A percentile compares a stretch with the other conserved stretches of the same genome.
Conservation (phyloP, 345 rosid genomes). For the Brassica incana region DNA sequence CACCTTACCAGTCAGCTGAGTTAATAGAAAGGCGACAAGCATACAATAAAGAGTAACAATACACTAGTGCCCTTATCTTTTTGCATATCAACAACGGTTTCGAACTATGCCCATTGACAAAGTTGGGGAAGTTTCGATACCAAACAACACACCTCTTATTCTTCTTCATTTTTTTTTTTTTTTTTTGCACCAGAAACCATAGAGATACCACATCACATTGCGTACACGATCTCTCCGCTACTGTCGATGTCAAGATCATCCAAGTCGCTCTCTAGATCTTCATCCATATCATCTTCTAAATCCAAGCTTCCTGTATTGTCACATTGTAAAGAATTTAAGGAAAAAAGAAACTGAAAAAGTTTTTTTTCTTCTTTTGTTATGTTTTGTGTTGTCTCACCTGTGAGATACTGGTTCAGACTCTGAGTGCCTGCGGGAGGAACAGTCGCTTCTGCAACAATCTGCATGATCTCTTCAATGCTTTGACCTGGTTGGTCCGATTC, state of each 20-base stretch:
- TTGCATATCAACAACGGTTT: conserved; percentile 18
- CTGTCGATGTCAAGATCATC: conserved; percentile 88
- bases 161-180: background rate
- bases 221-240: conserved; percentile 94
- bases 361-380: background rate
- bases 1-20: background rate
- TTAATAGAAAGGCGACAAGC: background rate
- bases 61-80: background rate
- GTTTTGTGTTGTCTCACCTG: conserved; percentile 33
- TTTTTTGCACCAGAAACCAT: conserved; percentile 6
- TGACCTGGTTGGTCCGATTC: conserved; percentile 89
- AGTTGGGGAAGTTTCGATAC: background rate
- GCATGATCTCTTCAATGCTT: conserved; percentile 89
- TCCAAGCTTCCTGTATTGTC: conserved; percentile 63
- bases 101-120: conserved; percentile 22
- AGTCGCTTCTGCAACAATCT: conserved; percentile 90
- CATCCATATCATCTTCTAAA: conserved; percentile 94
- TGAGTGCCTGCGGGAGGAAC: conserved; percentile 74
- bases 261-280: conserved; percentile 82
- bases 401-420: conserved; percentile 70
- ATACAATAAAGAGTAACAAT: background rate
- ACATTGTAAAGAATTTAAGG: background rate
- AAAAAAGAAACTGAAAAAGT: background rate
- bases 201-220: conserved; percentile 52
- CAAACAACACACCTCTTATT: conserved; percentile 27